Conservation (phyloP, 441 rosid genomes). For the Pelargonium australe region DNA sequence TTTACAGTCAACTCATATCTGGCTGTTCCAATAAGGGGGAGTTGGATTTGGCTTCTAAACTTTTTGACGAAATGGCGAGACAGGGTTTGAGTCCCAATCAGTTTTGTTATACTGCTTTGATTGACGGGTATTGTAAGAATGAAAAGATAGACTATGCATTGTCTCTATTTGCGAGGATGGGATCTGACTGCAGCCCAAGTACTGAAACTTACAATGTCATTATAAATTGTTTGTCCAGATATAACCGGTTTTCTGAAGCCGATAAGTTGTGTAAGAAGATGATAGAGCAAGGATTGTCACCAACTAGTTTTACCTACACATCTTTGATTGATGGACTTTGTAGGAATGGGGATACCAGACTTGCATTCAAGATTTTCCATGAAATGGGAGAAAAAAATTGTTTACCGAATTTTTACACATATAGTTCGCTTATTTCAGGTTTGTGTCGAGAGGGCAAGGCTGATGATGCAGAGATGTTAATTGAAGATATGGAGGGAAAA, state of each 20-base stretch:
- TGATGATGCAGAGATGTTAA: constrained; percentile 44
- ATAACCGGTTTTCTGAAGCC: constrained; percentile 33
- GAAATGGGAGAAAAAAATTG: constrained; percentile 46
- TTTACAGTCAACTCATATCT: constrained; percentile 51
- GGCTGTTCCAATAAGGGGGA: constrained; percentile 47
- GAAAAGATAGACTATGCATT: constrained; percentile 46
- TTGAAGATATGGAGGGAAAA: constrained; percentile 43
- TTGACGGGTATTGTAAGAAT: constrained; percentile 53
- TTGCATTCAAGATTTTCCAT: constrained; percentile 42
- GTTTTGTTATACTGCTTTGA: constrained; percentile 47
- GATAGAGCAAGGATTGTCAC: constrained; percentile 36
- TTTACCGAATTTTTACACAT: constrained; percentile 45
- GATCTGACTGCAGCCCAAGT: constrained; percentile 33
- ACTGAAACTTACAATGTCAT: constrained; percentile 49
- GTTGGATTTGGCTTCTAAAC: constrained; percentile 33
- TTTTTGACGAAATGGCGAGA: constrained; percentile 36
- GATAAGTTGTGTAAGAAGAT: constrained; percentile 35
- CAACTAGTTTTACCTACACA: constrained; percentile 48
- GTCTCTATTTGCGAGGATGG: constrained; percentile 45
- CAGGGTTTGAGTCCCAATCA: constrained; percentile 40
- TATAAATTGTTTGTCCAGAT: constrained; percentile 39
- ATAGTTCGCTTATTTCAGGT: constrained; percentile 51
- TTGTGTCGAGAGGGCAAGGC: constrained; percentile 50
- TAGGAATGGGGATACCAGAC: constrained; percentile 31
- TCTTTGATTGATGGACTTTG: constrained; percentile 50